A percentile compares a stretch with the other conserved stretches of the same genome.
These are phyloP conservation scores for Psilocybe tampanensis DNA, from an alignment of 768 basidiomycete species.

Conservation along the genomic window DNA sequence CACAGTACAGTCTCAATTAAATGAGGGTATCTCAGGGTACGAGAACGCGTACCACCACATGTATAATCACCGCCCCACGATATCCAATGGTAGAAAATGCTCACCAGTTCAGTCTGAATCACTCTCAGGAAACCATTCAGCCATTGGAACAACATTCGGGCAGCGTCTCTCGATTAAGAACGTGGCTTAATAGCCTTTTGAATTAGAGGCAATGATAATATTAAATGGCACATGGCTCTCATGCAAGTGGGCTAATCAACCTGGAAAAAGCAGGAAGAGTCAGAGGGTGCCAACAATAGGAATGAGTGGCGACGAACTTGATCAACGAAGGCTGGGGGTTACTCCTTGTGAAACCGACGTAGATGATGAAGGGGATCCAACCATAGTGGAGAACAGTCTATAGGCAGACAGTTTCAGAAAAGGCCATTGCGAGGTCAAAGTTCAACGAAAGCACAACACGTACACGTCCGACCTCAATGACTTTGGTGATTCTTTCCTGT, in stretches of 20 bases:
- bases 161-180: not conserved
- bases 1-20: conserved; percentile 17
- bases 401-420: not conserved
- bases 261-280: conserved; percentile 41
- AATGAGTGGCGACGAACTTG: conserved; percentile 72
- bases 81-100: conserved; percentile 14
- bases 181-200: conserved; percentile 18
- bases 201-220: conserved; percentile 26
- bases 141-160: not conserved
- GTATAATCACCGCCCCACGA: conserved; percentile 55
- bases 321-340: conserved; percentile 94
- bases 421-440: not conserved
- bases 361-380: conserved; percentile 97
- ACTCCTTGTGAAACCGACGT: conserved; percentile 90
- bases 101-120: conserved; percentile 27
- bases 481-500: conserved; percentile 82
- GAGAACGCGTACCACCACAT: conserved; percentile 56
- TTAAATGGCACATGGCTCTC: conserved; percentile 23
- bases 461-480: conserved; percentile 82
- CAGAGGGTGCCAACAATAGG: not conserved
- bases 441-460: conserved; percentile 5
- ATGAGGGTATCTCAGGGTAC: conserved; percentile 32
- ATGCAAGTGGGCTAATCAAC: conserved; percentile 93
- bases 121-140: not conserved
- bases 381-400: conserved; percentile 92